Percentiles rank a stretch among this genome's conserved stretches.
Evolutionary conservation across 306 rosid species (phyloP).

Genomic region (Betula pendula): DNA sequence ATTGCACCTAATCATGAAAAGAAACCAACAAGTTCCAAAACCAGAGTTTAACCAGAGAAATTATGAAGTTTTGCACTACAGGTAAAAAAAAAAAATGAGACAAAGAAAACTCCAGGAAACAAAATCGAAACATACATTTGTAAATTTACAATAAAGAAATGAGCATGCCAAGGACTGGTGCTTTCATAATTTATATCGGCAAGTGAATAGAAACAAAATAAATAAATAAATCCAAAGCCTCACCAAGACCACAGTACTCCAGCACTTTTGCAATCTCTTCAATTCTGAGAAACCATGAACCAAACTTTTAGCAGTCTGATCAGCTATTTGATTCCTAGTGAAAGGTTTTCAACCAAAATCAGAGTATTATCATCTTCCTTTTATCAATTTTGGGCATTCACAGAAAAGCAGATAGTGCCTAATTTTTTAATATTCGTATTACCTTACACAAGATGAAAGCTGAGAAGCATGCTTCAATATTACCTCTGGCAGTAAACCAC

Average conservation of each 20-base stretch:
- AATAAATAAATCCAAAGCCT: constrained; percentile 27
- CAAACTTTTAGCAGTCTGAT: constrained; percentile 42
- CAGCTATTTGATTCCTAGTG: constrained; percentile 58
- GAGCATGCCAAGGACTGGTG: neutral
- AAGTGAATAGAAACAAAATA: neutral
- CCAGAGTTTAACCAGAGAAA: neutral
- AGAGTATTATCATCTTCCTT: constrained; percentile 9
- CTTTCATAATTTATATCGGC: neutral
- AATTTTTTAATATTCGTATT: constrained; percentile 14
- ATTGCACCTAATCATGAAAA: constrained; percentile 3
- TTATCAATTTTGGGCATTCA: constrained; percentile 16
- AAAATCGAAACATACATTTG: neutral
- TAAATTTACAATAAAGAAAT: neutral
- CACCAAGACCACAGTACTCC: constrained; percentile 76
- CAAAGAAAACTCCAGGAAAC: neutral
- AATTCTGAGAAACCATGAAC: constrained; percentile 61
- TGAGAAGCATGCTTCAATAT: constrained; percentile 48
- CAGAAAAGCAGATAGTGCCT: constrained; percentile 1
- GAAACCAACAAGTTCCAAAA: constrained; percentile 1
- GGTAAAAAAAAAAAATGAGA: neutral
- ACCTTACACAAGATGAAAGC: constrained; percentile 54
- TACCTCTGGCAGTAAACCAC: constrained; percentile 33
- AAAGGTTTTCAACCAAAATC: constrained; percentile 24
- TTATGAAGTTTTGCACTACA: neutral
- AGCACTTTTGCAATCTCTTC: constrained; percentile 50